Evolutionary conservation across 306 rosid species (phyloP).

Genomic region (Pachyrhizus erosus): DNA sequence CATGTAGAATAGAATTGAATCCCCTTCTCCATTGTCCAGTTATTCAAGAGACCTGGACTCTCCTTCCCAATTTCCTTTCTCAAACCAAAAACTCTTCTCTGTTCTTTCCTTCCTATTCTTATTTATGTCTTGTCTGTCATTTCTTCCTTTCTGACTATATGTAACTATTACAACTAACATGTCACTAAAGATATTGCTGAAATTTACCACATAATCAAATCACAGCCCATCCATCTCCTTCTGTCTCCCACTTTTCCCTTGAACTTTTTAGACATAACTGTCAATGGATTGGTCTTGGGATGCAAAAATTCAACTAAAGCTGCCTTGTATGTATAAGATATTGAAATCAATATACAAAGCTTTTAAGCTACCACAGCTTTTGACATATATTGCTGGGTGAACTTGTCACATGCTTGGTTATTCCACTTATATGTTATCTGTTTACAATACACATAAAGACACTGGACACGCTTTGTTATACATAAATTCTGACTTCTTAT

Average conservation of each 20-base stretch:
- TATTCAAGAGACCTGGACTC: too few relatives aligned
- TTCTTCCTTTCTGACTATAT: background rate
- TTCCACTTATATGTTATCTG: background rate
- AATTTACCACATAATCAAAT: background rate
- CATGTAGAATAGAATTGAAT: background rate
- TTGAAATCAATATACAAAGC: constrained; percentile 2
- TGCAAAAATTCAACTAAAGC: too few relatives aligned
- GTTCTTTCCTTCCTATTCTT: background rate
- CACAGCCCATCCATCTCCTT: background rate
- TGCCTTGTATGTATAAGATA: background rate
- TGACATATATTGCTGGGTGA: constrained; percentile 11
- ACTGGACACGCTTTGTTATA: background rate
- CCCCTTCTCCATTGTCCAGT: background rate
- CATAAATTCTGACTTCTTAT: constrained; percentile 10
- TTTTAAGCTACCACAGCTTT: constrained; percentile 9
- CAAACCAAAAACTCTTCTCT: background rate
- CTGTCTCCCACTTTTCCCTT: background rate
- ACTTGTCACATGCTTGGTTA: constrained; percentile 11
- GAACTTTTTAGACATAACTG: background rate
- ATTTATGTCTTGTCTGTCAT: background rate
- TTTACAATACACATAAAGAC: background rate
- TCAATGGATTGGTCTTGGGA: too few relatives aligned
- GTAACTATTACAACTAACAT: background rate
- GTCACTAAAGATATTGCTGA: background rate
- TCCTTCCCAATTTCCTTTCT: background rate